Evolutionary conservation across 176 grass and related monocot genomes (phyloP), one percentile per base, ranked within the genome.

Genomic region (Oryza longistaminata): DNA sequence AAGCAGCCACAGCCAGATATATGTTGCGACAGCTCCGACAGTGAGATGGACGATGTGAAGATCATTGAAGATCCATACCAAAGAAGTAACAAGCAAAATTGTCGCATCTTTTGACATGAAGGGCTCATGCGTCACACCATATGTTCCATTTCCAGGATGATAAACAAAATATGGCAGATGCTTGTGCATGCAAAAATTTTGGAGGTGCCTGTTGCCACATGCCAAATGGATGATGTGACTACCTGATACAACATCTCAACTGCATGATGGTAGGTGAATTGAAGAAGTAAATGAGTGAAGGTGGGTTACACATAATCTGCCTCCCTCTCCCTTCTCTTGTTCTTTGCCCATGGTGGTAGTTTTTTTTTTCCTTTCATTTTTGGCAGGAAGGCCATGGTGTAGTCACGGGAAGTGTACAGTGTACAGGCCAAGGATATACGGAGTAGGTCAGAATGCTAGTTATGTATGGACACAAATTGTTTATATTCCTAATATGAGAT

Each of bases 11-110:
- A 4, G 40, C 26, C 6, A 35, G 78, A 35, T 24, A 14, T 77
- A 50, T 29, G 65, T 42, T 44, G 6, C 45, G 76, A 88, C 76
- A 88, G 81, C 74, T 69, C 35, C 0, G 88, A 89, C 22, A 89
- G 82, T 40, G 83, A 82, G 24, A 19, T 39, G 9, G 88, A 90
- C 2, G 58, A 9, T 13, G 13, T 83, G 45, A 5, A 12, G 68
- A 10, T 62, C 16, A 6, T 25, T 24, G 8, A 7, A 43, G 49
- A 35, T 75, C 29, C 2, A 7, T 68, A 24, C 6, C n/a, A 3
- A 69, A 29, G 7, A 14, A 3, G 0, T 5, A 12, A 0, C 0
- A 0, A 2, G 1, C 0, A 3, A 1, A 2, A 16, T 11, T 49
- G 43, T 64, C 27, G 1, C 6, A 39, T 73, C 55, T 77, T 7